phyloP scores from a whole-genome alignment of 805 yeast species.

The Clavispora santaluciae region DNA sequence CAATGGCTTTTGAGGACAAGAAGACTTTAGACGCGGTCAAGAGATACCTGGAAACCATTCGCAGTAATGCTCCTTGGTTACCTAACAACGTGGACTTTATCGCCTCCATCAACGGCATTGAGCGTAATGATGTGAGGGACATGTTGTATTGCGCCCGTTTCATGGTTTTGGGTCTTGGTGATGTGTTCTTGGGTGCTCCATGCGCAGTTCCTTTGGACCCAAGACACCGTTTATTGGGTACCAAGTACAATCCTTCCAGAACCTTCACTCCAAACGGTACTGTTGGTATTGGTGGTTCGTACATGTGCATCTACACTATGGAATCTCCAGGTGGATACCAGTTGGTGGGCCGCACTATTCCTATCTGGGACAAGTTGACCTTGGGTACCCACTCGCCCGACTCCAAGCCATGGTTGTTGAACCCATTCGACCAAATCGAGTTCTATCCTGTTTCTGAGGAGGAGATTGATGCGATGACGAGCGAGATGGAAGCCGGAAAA shows the following conservation, averaged over 20 bases:
- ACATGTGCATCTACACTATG: slow-evolving; percentile 98
- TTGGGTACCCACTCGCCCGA: slow-evolving; percentile 59
- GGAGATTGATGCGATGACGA: slow-evolving; percentile 67
- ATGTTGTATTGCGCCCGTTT: slow-evolving; percentile 87
- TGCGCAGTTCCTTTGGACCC: slow-evolving; percentile 98
- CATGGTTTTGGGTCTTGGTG: slow-evolving; percentile 93
- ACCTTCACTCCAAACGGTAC: slow-evolving; percentile 95
- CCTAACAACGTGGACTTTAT: slow-evolving; percentile 97
- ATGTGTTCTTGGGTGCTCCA: slow-evolving; percentile 96
- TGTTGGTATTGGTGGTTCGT: slow-evolving; percentile 98
- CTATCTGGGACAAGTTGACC: slow-evolving; percentile 93
- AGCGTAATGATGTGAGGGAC: slow-evolving; percentile 69
- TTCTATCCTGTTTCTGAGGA: slow-evolving; percentile 88
- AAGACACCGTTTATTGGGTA: slow-evolving; percentile 84
- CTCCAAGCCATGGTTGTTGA: slow-evolving; percentile 78
- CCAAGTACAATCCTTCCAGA: slow-evolving; percentile 95
- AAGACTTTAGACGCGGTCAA: slow-evolving; percentile 85
- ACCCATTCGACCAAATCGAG: slow-evolving; percentile 92
- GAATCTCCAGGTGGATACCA: slow-evolving; percentile 99
- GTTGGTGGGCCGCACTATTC: slow-evolving; percentile 92
- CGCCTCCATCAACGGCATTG: slow-evolving; percentile 80
- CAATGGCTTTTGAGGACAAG: slow-evolving; percentile 95
- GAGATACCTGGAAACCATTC: slow-evolving; percentile 89
- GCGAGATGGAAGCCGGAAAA: slow-evolving; percentile 74
- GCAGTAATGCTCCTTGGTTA: slow-evolving; percentile 93